Conservation (phyloP, 2,329 filamentous ascomycete species). For the Annulohypoxylon truncatum region DNA sequence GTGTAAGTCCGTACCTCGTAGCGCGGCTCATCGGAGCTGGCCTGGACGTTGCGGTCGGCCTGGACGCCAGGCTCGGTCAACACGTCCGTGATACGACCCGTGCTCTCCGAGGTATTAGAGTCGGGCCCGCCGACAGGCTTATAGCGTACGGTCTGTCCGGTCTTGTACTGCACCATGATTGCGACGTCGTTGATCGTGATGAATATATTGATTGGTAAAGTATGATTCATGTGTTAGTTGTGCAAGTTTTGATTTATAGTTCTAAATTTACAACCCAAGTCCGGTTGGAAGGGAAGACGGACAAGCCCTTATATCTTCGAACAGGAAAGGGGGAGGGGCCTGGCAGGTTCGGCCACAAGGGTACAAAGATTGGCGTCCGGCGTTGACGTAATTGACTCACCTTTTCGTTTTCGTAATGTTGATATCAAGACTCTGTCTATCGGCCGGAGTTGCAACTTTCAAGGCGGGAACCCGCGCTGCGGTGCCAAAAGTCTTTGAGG, state of each 20-base stretch:
- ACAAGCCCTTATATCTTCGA: conserved; percentile 17
- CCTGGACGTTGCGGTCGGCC: conserved; percentile 44
- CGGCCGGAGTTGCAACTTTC: conserved; percentile 6
- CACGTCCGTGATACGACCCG: conserved; percentile 42
- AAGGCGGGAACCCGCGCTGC: not conserved
- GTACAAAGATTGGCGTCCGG: not conserved
- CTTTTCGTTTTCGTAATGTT: conserved; percentile 38
- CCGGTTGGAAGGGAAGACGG: not conserved
- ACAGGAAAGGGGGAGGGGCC: not conserved
- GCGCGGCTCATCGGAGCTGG: conserved; percentile 40
- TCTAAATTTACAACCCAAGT: too few relatives aligned
- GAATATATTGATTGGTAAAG: too few relatives aligned
- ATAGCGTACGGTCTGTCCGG: conserved; percentile 45
- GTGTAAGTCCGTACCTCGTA: conserved; percentile 40
- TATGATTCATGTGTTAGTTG: too few relatives aligned
- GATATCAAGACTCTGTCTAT: conserved; percentile 21
- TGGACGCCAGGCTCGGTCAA: conserved; percentile 45
- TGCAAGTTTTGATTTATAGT: too few relatives aligned
- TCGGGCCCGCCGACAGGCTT: conserved; percentile 46
- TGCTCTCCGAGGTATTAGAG: conserved; percentile 46
- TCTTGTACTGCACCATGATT: conserved; percentile 44
- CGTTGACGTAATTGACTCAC: conserved; percentile 4
- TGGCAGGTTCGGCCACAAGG: not conserved
- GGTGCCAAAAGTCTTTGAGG: not conserved
- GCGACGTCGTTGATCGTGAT: not conserved